Evolutionary conservation across 2,329 filamentous ascomycete species (phyloP).

Genomic region (Pezicula radicicola): DNA sequence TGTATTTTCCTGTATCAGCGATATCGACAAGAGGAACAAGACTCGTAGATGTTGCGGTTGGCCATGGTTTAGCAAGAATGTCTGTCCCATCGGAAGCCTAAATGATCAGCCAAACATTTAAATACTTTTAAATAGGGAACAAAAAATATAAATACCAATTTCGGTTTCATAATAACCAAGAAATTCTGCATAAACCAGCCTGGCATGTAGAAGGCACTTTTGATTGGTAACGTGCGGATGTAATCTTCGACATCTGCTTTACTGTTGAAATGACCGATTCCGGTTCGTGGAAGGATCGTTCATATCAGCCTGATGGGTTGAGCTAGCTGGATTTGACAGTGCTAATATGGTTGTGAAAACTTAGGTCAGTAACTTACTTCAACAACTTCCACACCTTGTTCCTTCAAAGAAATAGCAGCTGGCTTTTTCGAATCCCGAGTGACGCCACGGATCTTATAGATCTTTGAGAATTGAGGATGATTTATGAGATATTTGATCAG

Average conservation of each 20-base stretch:
- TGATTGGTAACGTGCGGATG: conserved; percentile 33
- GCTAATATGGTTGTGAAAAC: no score
- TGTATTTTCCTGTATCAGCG: conserved; percentile 21
- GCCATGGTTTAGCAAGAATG: conserved; percentile 8
- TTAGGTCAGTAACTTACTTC: background rate
- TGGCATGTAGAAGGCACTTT: conserved; percentile 40
- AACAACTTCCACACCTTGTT: conserved; percentile 40
- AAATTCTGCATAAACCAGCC: conserved; percentile 37
- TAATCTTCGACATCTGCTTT: conserved; percentile 29
- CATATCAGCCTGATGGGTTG: conserved; percentile 3
- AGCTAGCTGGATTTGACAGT: no score
- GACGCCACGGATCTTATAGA: conserved; percentile 44
- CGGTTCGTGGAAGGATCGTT: background rate
- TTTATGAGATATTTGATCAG: conserved; percentile 42
- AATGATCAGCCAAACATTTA: no score
- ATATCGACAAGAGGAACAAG: conserved; percentile 27
- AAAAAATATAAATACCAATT: background rate
- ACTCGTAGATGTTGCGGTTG: conserved; percentile 12
- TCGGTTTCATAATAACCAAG: background rate
- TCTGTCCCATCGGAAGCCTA: conserved; percentile 12
- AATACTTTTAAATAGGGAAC: no score
- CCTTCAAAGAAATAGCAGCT: conserved; percentile 33
- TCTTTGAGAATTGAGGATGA: conserved; percentile 38
- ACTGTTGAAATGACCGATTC: conserved; percentile 27
- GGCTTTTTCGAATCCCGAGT: conserved; percentile 41